A percentile compares a stretch with the other conserved stretches of the same genome.
Evolutionary conservation across 306 rosid species (phyloP).

Genomic region (Inga laurina): DNA sequence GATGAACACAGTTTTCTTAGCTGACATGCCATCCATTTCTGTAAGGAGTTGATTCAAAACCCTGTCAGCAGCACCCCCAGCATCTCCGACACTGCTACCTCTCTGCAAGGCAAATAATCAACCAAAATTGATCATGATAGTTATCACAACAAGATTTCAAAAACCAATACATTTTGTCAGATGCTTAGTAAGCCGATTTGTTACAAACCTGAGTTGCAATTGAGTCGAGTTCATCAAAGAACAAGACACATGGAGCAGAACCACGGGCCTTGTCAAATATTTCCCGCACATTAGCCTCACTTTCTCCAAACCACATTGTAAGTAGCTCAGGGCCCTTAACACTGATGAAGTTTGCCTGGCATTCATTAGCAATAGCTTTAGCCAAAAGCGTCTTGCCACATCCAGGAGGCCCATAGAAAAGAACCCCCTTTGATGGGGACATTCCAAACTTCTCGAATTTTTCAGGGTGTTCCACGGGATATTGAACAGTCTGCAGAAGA

Average conservation of each 20-base stretch:
- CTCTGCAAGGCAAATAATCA: slow-evolving; percentile 42
- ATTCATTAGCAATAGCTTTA: slow-evolving; percentile 42
- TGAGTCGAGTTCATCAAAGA: slow-evolving; percentile 23
- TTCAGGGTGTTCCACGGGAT: slow-evolving; percentile 75
- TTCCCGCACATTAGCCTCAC: slow-evolving; percentile 19
- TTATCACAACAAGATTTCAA: not conserved
- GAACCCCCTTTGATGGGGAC: slow-evolving; percentile 23
- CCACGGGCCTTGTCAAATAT: slow-evolving; percentile 18
- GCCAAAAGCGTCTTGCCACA: slow-evolving; percentile 23
- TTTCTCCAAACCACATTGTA: slow-evolving; percentile 27
- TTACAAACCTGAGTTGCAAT: slow-evolving; percentile 14
- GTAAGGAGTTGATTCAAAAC: slow-evolving; percentile 78
- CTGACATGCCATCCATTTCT: slow-evolving; percentile 80
- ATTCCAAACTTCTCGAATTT: slow-evolving; percentile 14
- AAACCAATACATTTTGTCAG: not conserved
- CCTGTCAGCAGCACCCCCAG: slow-evolving; percentile 85
- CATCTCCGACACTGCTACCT: slow-evolving; percentile 79
- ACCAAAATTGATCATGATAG: not conserved
- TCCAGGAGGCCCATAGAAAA: slow-evolving; percentile 50
- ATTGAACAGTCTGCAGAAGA: slow-evolving; percentile 66
- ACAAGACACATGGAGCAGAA: slow-evolving; percentile 22
- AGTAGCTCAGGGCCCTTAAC: slow-evolving; percentile 13
- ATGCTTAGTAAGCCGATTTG: not conserved
- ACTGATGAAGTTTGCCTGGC: slow-evolving; percentile 31
- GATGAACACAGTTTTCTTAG: slow-evolving; percentile 72